Evolutionary conservation across 192 early-diverging fungal genomes (phyloP).

Genomic region (Radiomyces spectabilis): DNA sequence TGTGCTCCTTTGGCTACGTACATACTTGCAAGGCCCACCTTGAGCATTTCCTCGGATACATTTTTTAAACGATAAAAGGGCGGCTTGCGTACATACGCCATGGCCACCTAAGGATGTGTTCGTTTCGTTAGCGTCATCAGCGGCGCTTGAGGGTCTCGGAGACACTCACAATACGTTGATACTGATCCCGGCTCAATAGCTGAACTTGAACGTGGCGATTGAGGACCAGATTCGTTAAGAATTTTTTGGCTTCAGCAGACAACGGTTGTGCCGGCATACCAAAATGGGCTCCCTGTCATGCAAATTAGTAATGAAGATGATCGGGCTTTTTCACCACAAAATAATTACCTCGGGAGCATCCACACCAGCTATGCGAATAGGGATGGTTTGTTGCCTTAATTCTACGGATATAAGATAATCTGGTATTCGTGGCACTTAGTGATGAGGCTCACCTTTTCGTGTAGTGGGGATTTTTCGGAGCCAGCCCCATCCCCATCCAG

Average conservation of each 20-base stretch:
- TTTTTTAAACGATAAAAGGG: constrained; percentile 39
- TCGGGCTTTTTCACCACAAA: no score
- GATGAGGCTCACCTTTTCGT: constrained; percentile 21
- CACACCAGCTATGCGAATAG: constrained; percentile 58
- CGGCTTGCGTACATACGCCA: constrained; percentile 38
- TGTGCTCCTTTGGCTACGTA: constrained; percentile 50
- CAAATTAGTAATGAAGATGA: background rate
- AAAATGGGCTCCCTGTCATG: constrained; percentile 55
- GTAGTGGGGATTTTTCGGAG: constrained; percentile 28
- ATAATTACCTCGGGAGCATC: constrained; percentile 59
- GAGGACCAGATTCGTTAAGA: constrained; percentile 35
- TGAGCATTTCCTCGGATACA: constrained; percentile 53
- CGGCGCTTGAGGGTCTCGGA: no score
- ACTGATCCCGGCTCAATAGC: constrained; percentile 47
- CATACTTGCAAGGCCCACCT: constrained; percentile 47
- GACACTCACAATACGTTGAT: constrained; percentile 47
- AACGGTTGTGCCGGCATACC: constrained; percentile 57
- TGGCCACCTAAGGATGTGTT: constrained; percentile 36
- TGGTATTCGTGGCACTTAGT: no score
- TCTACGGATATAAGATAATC: no score
- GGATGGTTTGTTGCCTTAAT: constrained; percentile 50
- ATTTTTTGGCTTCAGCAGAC: constrained; percentile 43
- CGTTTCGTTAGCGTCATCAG: no score
- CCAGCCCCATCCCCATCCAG: constrained; percentile 41
- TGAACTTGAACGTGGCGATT: constrained; percentile 38